phyloP scores from a whole-genome alignment of 2,329 filamentous ascomycete genomes.

The Chrysoporthe austroafricana region DNA sequence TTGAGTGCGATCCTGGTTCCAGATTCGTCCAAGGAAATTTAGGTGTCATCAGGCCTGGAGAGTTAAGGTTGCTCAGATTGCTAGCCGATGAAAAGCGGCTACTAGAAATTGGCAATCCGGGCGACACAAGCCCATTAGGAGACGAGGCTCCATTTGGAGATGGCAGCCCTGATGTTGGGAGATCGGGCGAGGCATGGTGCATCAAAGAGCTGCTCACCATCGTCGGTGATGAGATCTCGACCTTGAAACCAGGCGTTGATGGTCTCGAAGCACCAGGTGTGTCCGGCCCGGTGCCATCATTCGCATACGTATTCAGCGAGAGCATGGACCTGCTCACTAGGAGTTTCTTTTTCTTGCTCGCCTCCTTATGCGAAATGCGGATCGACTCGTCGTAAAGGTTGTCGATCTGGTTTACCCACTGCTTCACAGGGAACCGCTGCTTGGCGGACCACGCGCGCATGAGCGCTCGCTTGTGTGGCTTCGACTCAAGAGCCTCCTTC shows the following conservation, averaged over 20 bases:
- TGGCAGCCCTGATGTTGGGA: slow-evolving; percentile 12
- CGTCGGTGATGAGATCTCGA: slow-evolving; percentile 28
- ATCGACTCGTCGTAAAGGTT: slow-evolving; percentile 63
- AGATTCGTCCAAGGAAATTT: slow-evolving; percentile 29
- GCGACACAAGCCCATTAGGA: slow-evolving; percentile 13
- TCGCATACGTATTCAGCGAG: slow-evolving; percentile 30
- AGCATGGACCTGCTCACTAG: slow-evolving; percentile 31
- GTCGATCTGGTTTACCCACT: slow-evolving; percentile 67
- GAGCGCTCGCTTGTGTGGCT: slow-evolving; percentile 56
- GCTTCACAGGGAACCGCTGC: slow-evolving; percentile 67
- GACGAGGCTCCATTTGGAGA: slow-evolving; percentile 15
- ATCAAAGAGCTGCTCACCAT: slow-evolving; percentile 30
- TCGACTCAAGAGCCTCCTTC: slow-evolving; percentile 59
- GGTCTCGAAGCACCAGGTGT: slow-evolving; percentile 24
- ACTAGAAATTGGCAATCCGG: neutral
- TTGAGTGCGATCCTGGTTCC: slow-evolving; percentile 21
- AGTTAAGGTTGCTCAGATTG: neutral
- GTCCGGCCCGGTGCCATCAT: slow-evolving; percentile 29
- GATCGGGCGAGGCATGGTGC: slow-evolving; percentile 29
- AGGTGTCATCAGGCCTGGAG: slow-evolving; percentile 24
- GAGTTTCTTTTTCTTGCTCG: slow-evolving; percentile 33
- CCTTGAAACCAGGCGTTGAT: slow-evolving; percentile 23
- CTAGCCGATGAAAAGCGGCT: slow-evolving; percentile 15
- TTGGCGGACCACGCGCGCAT: slow-evolving; percentile 68
- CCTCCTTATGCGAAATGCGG: slow-evolving; percentile 46